These are phyloP conservation scores for Cryptococcus wingfieldii DNA, from an alignment of 1,284 basidiomycete genomes.

Conservation along the genomic window DNA sequence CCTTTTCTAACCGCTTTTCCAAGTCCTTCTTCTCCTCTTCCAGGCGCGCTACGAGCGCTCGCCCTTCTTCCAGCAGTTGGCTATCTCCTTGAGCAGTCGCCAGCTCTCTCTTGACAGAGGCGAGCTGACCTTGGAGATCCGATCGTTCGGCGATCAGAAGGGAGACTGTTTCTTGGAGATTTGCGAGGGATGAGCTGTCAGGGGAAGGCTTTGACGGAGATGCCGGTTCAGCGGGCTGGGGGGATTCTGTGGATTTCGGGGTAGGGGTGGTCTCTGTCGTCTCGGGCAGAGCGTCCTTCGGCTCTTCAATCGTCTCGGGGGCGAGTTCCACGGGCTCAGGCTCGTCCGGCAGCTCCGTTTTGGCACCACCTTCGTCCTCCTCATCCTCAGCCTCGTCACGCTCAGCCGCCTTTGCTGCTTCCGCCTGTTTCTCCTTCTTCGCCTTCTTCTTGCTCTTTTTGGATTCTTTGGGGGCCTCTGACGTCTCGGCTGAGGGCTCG, in stretches of 20 bases:
- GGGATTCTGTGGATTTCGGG: background rate
- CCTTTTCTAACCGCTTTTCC: slow-evolving; percentile 11
- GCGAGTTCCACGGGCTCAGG: background rate
- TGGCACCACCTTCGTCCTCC: background rate
- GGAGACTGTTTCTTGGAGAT: slow-evolving; percentile 37
- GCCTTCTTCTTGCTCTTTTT: slow-evolving; percentile 9
- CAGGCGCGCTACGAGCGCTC: slow-evolving; percentile 26
- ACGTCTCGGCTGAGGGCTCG: background rate
- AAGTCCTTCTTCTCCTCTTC: slow-evolving; percentile 35
- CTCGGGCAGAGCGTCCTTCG: no score
- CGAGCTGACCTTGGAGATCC: slow-evolving; percentile 33
- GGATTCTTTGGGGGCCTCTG: background rate
- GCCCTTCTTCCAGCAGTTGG: slow-evolving; percentile 32
- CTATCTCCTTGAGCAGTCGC: slow-evolving; percentile 27
- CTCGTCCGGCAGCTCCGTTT: background rate
- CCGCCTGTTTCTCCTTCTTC: slow-evolving; percentile 3
- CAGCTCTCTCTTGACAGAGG: slow-evolving; percentile 22
- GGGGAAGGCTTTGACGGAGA: slow-evolving; percentile 1
- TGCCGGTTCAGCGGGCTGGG: background rate
- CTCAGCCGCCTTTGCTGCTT: slow-evolving; percentile 2
- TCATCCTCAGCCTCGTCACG: background rate
- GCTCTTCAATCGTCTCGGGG: no score
- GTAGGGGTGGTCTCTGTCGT: background rate
- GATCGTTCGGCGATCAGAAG: slow-evolving; percentile 39
- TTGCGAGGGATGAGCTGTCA: slow-evolving; percentile 11